A percentile compares a stretch with the other conserved stretches of the same genome.
phyloP scores from a whole-genome alignment of 257 asterid genomes.

The Cynanchum wilfordii region DNA sequence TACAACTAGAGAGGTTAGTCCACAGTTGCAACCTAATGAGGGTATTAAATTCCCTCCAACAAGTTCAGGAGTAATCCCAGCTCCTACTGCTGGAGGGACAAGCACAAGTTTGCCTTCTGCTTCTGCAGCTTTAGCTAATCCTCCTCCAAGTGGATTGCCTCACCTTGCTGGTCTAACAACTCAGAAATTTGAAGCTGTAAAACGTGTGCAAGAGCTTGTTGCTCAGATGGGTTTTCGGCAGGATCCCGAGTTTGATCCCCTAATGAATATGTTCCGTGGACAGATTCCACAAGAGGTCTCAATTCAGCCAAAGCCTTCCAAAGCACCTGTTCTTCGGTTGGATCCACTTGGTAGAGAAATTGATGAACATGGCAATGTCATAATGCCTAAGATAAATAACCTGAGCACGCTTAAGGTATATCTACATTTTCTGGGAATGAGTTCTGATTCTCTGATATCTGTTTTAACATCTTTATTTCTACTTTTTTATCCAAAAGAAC shows the following conservation, averaged over 20 bases:
- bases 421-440: neutral
- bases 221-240: conserved; percentile 90
- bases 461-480: neutral
- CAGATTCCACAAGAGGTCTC: conserved; percentile 70
- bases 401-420: conserved; percentile 92
- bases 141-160: conserved; percentile 58
- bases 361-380: conserved; percentile 89
- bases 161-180: conserved; percentile 67
- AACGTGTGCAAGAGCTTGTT: conserved; percentile 89
- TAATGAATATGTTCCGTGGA: conserved; percentile 85
- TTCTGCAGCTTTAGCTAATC: conserved; percentile 27
- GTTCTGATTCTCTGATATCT: neutral
- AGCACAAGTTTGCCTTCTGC: conserved; percentile 23
- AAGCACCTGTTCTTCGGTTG: conserved; percentile 88
- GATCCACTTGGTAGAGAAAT: conserved; percentile 95
- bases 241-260: conserved; percentile 87
- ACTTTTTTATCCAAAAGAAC: neutral
- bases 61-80: conserved; percentile 30
- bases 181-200: conserved; percentile 70
- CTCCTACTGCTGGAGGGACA: conserved; percentile 34
- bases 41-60: conserved; percentile 30
- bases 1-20: conserved; percentile 38
- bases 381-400: conserved; percentile 63
- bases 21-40: conserved; percentile 40
- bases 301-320: conserved; percentile 82